Evolutionary conservation across 169 alveolate genomes (phyloP).

Genomic region (Plasmodium reichenowi): DNA sequence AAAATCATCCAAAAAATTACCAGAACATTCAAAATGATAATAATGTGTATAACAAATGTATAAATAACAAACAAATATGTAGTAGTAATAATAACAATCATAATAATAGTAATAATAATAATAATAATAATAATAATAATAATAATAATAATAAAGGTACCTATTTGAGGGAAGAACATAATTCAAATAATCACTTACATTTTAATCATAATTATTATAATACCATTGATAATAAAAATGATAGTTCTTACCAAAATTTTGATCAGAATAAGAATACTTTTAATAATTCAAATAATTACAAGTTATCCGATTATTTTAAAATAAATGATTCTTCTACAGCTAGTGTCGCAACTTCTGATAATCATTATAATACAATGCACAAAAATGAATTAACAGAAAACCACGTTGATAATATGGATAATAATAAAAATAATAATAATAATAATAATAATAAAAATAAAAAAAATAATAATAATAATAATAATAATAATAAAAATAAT

Average conservation of each 20-base stretch:
- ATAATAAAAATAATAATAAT: conserved; percentile 1
- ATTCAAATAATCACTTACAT: neutral
- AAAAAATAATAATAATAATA: neutral
- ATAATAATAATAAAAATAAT: neutral
- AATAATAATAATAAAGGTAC: neutral
- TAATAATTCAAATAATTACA: neutral
- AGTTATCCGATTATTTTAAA: neutral
- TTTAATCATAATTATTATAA: neutral
- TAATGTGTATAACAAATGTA: no score
- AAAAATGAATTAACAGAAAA: neutral
- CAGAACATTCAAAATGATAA: no score
- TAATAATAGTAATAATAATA: neutral
- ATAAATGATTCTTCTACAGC: neutral
- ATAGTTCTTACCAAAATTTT: no score
- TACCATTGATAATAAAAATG: neutral
- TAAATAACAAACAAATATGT: no score
- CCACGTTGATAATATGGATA: neutral
- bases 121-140: neutral
- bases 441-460: neutral
- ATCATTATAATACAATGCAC: neutral
- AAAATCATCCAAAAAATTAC: no score
- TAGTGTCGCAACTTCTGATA: neutral
- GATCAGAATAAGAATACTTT: no score
- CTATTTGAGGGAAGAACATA: neutral
- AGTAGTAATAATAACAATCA: no score